Percentiles rank a stretch among this genome's conserved stretches.
These are phyloP conservation scores for Sonneratia caseolaris DNA, from an alignment of 345 rosid species.

Conservation along the genomic window DNA sequence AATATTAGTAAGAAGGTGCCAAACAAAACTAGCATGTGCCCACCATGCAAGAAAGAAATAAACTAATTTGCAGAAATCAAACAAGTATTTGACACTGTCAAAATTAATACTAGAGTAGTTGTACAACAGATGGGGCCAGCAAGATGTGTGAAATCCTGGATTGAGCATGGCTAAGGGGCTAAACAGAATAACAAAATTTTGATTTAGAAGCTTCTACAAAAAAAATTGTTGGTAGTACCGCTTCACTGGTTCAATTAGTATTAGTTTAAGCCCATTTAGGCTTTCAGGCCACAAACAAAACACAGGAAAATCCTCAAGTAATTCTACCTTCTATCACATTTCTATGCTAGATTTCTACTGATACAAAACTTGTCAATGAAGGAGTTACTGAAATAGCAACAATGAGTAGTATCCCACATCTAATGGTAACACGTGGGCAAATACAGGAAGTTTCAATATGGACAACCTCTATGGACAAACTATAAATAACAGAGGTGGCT, in stretches of 20 bases:
- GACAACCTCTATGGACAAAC: not conserved
- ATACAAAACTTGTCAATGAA: not conserved
- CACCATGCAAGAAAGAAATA: not conserved
- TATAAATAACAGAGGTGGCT: not conserved
- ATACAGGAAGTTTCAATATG: not conserved
- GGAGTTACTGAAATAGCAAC: not conserved
- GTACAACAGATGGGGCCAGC: not conserved
- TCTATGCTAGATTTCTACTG: not conserved
- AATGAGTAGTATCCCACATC: not conserved
- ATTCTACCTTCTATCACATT: not conserved
- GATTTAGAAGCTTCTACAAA: not conserved
- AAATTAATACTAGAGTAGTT: not conserved
- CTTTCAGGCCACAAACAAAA: not conserved
- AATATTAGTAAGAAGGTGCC: not conserved
- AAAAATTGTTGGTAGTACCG: not conserved
- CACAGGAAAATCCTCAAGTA: not conserved
- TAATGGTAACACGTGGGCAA: not conserved
- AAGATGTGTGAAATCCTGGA: not conserved
- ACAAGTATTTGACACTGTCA: not conserved
- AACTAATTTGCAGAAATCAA: not conserved
- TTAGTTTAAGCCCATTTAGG: not conserved
- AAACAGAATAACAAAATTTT: not conserved
- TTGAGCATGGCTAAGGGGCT: not conserved
- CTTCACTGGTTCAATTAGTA: not conserved
- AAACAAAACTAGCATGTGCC: not conserved